Evolutionary conservation across 2,329 filamentous ascomycete genomes (phyloP), one percentile per base, ranked within the genome.

Genomic region (Neonectria punicea): DNA sequence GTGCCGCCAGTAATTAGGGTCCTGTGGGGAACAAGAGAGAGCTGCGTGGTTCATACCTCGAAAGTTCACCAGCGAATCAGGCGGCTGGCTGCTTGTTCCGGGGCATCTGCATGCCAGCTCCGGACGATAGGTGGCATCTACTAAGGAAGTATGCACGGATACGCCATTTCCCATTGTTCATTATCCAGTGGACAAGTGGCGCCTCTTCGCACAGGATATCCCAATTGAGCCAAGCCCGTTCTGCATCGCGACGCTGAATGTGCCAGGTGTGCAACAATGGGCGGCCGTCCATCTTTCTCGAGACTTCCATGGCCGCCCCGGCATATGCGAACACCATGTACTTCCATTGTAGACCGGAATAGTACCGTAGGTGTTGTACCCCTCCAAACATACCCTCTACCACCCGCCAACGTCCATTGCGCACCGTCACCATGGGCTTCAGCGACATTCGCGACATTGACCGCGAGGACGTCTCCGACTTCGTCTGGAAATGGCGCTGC

Each of bases 401-500:
- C 20, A 53, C 8, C 10, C 18, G 2, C 10, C 13, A 43, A 41
- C n/a, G 11, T 39, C 47, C 43, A 9, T 44, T 25, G n/a, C 9
- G 13, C 39, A 30, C n/a, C 13, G 9, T 14, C 59, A 61, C n/a
- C 28, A 74, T 73, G 49, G 16, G 61, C 3, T 20, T 70, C 43
- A 18, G 53, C 10, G 54, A 46, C 13, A 30, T 69, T 13, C 62
- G 65, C 22, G 61, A 72, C 13, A 47, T 66, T 43, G 61, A 63
- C 10, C 66, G 71, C 32, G 69, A 73, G 22, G 61, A 65, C 6
- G 53, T 79, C 30, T 77, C 76, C 39, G 74, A 76, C 28, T 65
- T 72, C 6, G 63, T 73, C 28, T 76, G 75, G 76, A 77, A 75
- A 65, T 75, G 68, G 71, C 76, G 76, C 14, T 76, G 75, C 69